Conservation (phyloP, 2,329 filamentous ascomycete species). For the Pseudomassariella vexata region DNA sequence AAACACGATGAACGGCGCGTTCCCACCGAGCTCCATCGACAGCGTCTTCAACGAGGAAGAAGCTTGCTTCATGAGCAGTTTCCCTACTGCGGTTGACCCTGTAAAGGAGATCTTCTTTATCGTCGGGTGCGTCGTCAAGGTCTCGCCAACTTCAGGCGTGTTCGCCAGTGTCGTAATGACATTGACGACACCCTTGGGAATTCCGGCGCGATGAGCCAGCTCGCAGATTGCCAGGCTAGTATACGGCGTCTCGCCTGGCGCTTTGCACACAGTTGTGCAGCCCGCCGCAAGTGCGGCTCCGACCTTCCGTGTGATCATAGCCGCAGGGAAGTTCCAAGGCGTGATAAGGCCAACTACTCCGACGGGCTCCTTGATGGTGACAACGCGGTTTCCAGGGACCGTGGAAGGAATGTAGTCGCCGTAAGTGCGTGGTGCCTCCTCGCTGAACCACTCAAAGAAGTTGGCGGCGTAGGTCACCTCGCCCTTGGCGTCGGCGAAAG, state of each 20-base stretch:
- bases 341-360: conserved; percentile 80
- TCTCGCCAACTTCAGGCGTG: conserved; percentile 71
- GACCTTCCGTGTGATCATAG: conserved; percentile 68
- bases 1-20: conserved; percentile 94
- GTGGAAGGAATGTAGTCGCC: conserved; percentile 70
- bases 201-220: conserved; percentile 77
- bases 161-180: conserved; percentile 76
- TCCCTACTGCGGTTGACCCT: conserved; percentile 65
- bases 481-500: conserved; percentile 65
- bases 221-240: conserved; percentile 84
- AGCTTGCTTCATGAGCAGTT: conserved; percentile 83
- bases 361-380: conserved; percentile 76
- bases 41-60: conserved; percentile 75
- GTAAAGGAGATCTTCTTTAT: conserved; percentile 94
- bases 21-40: conserved; percentile 89
- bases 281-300: conserved; percentile 82
- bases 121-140: conserved; percentile 68
- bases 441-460: conserved; percentile 78
- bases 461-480: conserved; percentile 68
- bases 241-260: conserved; percentile 87
- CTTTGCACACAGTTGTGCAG: conserved; percentile 89
- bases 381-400: conserved; percentile 66
- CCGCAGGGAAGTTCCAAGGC: conserved; percentile 83
- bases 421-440: conserved; percentile 68
- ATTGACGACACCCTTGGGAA: conserved; percentile 88